A percentile compares a stretch with the other conserved stretches of the same genome.
phyloP scores from a whole-genome alignment of 1,284 basidiomycete genomes.

The Apiotrichum mycotoxinovorans region DNA sequence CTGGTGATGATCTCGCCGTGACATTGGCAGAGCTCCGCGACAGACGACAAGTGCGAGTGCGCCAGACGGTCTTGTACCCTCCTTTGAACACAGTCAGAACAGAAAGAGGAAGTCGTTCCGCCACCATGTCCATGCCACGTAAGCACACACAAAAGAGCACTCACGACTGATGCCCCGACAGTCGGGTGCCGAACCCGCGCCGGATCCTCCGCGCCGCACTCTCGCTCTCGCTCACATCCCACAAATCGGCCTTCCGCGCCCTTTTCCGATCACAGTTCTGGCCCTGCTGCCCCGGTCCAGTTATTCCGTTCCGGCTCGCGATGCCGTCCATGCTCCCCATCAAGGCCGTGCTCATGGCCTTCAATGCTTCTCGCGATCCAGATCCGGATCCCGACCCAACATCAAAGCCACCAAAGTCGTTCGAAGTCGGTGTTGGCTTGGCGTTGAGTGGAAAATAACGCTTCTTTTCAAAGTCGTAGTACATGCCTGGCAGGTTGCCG shows the following conservation, averaged over 20 bases:
- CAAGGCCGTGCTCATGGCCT: background rate
- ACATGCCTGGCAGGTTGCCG: slow-evolving; percentile 41
- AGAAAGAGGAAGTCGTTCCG: too few species aligned
- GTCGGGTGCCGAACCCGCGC: background rate
- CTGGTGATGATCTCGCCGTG: slow-evolving; percentile 32
- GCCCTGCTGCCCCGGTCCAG: too few species aligned
- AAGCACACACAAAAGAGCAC: background rate
- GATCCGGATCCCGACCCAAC: too few species aligned
- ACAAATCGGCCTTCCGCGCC: background rate
- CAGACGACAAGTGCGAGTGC: background rate
- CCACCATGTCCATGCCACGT: too few species aligned
- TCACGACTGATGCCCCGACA: background rate
- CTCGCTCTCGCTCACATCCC: background rate
- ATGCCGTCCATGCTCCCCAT: too few species aligned
- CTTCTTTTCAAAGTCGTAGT: slow-evolving; percentile 34
- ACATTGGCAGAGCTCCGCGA: slow-evolving; percentile 23
- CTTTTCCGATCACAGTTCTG: background rate
- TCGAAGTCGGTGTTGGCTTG: background rate
- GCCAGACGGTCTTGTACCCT: background rate
- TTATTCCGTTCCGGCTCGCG: background rate
- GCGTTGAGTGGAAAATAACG: slow-evolving; percentile 36
- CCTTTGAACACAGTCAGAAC: background rate
- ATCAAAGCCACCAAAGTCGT: too few species aligned
- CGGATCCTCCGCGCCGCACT: background rate
- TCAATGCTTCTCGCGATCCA: background rate